A percentile compares a stretch with the other conserved stretches of the same genome.
Evolutionary conservation across 2,329 filamentous ascomycete species (phyloP).

Genomic region (Neonectria neomacrospora): DNA sequence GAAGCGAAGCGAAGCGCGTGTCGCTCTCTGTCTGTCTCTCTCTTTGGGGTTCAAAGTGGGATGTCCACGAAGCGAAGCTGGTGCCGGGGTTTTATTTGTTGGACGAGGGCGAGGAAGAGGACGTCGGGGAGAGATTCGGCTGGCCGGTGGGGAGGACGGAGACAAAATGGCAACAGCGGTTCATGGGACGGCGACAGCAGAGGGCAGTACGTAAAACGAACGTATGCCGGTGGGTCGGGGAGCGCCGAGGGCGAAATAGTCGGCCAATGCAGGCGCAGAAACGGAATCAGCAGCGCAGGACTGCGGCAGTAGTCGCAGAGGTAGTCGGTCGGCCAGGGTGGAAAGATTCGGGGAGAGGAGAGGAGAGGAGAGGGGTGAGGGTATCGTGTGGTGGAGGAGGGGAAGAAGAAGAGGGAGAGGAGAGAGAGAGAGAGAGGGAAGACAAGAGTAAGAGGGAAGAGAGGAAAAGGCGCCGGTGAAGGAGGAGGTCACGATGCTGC

Average conservation of each 20-base stretch:
- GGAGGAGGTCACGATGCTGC: constrained; percentile 45
- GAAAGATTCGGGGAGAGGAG: constrained; percentile 14
- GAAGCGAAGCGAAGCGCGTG: constrained; percentile 15
- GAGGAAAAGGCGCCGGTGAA: constrained; percentile 25
- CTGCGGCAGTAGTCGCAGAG: constrained; percentile 35
- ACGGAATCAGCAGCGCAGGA: constrained; percentile 39
- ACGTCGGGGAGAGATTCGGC: constrained; percentile 41
- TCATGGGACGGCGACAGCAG: constrained; percentile 33
- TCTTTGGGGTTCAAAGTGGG: constrained; percentile 29
- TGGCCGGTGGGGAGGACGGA: constrained; percentile 37
- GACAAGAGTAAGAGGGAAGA: constrained; percentile 4
- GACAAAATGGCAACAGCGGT: constrained; percentile 33
- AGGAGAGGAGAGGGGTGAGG: constrained; percentile 12
- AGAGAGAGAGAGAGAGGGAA: background rate
- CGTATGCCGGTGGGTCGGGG: constrained; percentile 48
- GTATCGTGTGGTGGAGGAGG: constrained; percentile 25
- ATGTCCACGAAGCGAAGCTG: constrained; percentile 34
- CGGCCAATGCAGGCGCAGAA: constrained; percentile 46
- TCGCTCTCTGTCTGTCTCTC: constrained; percentile 12
- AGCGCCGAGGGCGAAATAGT: constrained; percentile 35
- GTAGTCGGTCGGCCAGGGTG: constrained; percentile 18
- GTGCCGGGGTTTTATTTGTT: constrained; percentile 34
- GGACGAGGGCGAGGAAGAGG: constrained; percentile 32
- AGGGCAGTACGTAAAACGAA: constrained; percentile 51
- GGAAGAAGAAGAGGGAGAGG: constrained; percentile 1